Evolutionary conservation across 176 grass and related monocot species (phyloP).

Genomic region (Neostapfia colusana): DNA sequence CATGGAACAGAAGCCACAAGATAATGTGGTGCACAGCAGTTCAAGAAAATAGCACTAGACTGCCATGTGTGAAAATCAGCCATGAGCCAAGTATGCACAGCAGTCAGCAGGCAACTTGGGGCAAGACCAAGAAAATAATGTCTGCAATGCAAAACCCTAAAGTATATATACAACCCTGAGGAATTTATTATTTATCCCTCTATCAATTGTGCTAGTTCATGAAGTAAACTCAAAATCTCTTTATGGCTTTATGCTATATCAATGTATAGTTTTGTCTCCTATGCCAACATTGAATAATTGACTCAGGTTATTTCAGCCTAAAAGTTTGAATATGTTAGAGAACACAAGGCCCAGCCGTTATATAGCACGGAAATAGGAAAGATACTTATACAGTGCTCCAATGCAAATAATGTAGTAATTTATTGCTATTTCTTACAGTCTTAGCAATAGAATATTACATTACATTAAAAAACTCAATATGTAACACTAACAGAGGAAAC

Average conservation of each 20-base stretch:
- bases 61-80: not conserved
- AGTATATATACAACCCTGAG: not conserved
- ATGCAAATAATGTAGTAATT: constrained; percentile 31
- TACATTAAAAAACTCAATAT: constrained; percentile 26
- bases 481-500: constrained; percentile 27
- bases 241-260: not conserved
- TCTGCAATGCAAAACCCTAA: not conserved
- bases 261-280: not conserved
- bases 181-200: not conserved
- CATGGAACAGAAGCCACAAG: not conserved
- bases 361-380: not conserved
- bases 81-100: not conserved
- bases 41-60: constrained; percentile 21
- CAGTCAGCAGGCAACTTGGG: not conserved
- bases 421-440: constrained; percentile 7
- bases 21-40: constrained; percentile 11
- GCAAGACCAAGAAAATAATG: not conserved
- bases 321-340: not conserved
- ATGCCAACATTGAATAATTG: not conserved
- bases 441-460: constrained; percentile 17
- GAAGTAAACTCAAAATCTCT: not conserved
- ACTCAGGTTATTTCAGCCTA: not conserved
- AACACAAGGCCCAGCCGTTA: not conserved
- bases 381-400: not conserved
- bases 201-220: constrained; percentile 12